Evolutionary conservation across 306 rosid genomes (phyloP), one percentile per base, ranked within the genome.

Genomic region (Lotus japonicus): DNA sequence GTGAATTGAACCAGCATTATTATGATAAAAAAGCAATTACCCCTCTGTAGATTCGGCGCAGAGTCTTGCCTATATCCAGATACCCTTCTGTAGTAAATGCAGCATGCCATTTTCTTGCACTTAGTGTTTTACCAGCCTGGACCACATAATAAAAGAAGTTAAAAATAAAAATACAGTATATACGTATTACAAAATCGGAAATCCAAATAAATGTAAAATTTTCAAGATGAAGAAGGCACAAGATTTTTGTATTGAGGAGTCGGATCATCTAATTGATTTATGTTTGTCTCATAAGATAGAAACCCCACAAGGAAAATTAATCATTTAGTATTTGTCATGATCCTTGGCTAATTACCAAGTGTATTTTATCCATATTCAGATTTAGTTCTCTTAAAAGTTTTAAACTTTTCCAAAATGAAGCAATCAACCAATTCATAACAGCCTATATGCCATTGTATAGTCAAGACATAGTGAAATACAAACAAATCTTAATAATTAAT

Each of bases 121-220:
- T 88, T 61, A 95, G 78, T 31, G 99, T 95, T 76, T 79, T 95
- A 76, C 99, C 99, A 64, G 95, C 85, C 99, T 95, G 95, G 70
- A 71, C 64, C 66, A 64, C 44, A 54, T 53, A 23, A 48, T 44
- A 57, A 9, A 54, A 33, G 23, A 84, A 67, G 74, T 38, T 50
- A 26, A 60, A 52, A 49, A 15, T 16, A 18, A 33, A 35, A 68
- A 21, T 63, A 16, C 35, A 86, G 41, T 4, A 64, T 42, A 13
- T 19, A 61, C 71, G 57, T 57, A 53, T 31, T 49, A 56, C 35
- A 42, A 39, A 42, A 57, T 63, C 36, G 19, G n/a, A 60, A 69
- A 59, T 64, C 31, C n/a, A 68, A 41, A 45, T 66, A 72, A 38
- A 43, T 65, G 9, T 33, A 16, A 3, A 39, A 60, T 17, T 19